Base-by-base conservation (phyloP, 2,329 filamentous ascomycete genomes). In the Aspergillus ruber region DNA sequence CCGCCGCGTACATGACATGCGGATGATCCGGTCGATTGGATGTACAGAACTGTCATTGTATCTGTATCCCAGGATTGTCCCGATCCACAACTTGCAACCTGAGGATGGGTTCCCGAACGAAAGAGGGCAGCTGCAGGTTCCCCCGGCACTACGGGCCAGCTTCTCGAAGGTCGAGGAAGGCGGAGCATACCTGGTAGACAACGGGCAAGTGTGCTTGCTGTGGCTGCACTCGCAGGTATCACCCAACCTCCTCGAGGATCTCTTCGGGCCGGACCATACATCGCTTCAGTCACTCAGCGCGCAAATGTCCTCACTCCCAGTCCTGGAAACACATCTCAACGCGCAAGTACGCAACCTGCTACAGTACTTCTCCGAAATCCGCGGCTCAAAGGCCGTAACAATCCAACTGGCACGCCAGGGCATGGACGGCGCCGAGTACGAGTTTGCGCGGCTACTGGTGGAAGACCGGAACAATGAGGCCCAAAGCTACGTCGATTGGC, bases 381-480 rank as follows among this genome's bases (percentile, higher is more conserved):
- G 93, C 36, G 90, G 90, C 8, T 89, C 85, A 51, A 97, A 96
- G 72, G 88, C 87, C 18, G 73, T 95, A 50, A 88, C 88, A 1
- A 80, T 98, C 42, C 93, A 97, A 70, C 77, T 98, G 42, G 93
- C 53, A 50, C 44, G 48, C 43, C 50, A 49, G 18, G 44, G 43
- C 42, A 43, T 45, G 39, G 32, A 44, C 10, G 42, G 20, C 44
- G 47, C 27, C 38, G 46, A 45, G 27, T 44, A 32, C 17, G 8
- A 98, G 69, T 98, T 97, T 74, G 93, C 93, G 6, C 78, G 90
- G 45, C 76, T 94, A 70, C 70, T 98, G 56, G 83, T 95, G 27
- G 93, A 98, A 71, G 93, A 98, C 64, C 81, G 93, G 55, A 97
- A 97, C 68, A 95, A 95, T 57, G 93, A 98, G 73, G 93, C 93